Percentiles rank a stretch among this genome's conserved stretches.
Evolutionary conservation across 1,284 basidiomycete genomes (phyloP).

Genomic region (Apiotrichum veenhuisii): DNA sequence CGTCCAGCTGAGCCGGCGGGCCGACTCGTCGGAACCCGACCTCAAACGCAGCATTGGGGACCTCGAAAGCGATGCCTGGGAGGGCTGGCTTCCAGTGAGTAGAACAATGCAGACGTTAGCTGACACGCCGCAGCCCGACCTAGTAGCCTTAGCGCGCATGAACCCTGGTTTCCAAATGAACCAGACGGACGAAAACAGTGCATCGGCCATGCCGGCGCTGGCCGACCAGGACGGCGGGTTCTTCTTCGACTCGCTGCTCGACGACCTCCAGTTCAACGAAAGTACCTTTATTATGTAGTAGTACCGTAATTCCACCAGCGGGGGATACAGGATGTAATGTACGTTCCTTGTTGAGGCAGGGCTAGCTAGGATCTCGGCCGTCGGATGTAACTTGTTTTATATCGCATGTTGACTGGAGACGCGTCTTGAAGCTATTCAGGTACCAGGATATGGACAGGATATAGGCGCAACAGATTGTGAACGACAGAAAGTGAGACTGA

Average conservation of each 20-base stretch:
- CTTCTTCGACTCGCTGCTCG: slow-evolving; percentile 16
- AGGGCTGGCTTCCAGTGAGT: slow-evolving; percentile 19
- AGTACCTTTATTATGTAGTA: slow-evolving; percentile 16
- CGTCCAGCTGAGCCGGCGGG: slow-evolving; percentile 15
- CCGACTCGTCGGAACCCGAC: slow-evolving; percentile 2
- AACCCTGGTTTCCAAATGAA: slow-evolving; percentile 10
- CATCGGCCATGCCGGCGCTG: neutral
- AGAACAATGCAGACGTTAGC: neutral
- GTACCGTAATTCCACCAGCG: too few relatives aligned
- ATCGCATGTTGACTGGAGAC: too few relatives aligned
- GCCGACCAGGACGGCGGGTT: slow-evolving; percentile 1
- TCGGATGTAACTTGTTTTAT: too few relatives aligned
- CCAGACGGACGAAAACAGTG: neutral
- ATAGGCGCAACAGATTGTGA: too few relatives aligned
- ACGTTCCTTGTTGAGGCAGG: too few relatives aligned
- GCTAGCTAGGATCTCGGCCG: too few relatives aligned
- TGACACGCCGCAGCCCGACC: slow-evolving; percentile 8
- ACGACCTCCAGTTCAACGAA: slow-evolving; percentile 21
- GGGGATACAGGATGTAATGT: too few relatives aligned
- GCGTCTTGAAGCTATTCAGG: too few relatives aligned
- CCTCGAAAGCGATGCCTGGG: slow-evolving; percentile 14
- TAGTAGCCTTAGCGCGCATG: slow-evolving; percentile 13
- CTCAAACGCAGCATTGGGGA: slow-evolving; percentile 15
- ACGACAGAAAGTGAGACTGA: too few relatives aligned
- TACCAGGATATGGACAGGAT: too few relatives aligned